Evolutionary conservation across 768 basidiomycete species (phyloP).

Genomic region (Hortiboletus flavorubellus): DNA sequence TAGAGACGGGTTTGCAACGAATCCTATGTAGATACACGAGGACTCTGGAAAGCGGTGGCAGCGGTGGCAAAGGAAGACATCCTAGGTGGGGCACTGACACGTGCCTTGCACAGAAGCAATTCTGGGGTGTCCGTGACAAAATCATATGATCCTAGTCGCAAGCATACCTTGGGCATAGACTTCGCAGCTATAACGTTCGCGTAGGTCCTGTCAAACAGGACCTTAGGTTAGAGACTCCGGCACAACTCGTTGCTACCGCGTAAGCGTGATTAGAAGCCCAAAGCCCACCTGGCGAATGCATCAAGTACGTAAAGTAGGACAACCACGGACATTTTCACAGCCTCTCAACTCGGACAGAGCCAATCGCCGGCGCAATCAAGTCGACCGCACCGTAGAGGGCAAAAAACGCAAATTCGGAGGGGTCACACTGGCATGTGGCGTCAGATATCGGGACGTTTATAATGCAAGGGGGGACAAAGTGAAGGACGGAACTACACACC

Average conservation of each 20-base stretch:
- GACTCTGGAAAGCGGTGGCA: background rate
- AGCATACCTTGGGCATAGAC: too few species aligned
- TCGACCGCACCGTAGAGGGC: background rate
- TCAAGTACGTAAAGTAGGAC: background rate
- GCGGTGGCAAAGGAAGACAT: background rate
- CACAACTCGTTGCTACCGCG: too few species aligned
- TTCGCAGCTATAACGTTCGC: too few species aligned
- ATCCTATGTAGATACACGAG: background rate
- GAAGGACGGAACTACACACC: background rate
- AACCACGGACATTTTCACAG: background rate
- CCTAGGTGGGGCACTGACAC: too few species aligned
- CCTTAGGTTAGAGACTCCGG: too few species aligned
- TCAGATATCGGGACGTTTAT: constrained; percentile 8
- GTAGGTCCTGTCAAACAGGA: too few species aligned
- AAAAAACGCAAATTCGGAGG: background rate
- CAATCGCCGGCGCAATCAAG: background rate
- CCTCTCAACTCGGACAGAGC: background rate
- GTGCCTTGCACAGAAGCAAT: too few species aligned
- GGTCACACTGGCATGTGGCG: background rate
- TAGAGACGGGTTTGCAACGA: background rate
- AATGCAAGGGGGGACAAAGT: background rate
- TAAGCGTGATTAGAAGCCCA: background rate
- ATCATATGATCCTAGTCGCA: too few species aligned
- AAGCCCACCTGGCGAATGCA: background rate
- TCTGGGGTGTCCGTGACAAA: too few species aligned